Evolutionary conservation across 2,329 filamentous ascomycete species (phyloP).

Genomic region (Chaetothyriales sp.): DNA sequence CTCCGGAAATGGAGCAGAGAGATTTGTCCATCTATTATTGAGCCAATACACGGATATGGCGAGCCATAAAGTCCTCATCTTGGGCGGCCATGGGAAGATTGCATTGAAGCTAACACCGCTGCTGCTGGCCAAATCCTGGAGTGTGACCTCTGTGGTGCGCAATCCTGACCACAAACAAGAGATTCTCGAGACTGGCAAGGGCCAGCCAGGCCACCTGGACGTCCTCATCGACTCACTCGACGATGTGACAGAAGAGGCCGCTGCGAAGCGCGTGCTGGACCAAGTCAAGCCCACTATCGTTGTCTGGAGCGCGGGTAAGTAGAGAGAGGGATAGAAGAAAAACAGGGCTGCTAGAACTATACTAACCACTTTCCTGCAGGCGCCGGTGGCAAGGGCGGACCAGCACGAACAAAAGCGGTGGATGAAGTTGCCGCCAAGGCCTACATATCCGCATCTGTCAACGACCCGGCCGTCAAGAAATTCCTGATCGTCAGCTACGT

Average conservation of each 20-base stretch:
- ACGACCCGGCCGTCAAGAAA: conserved; percentile 34
- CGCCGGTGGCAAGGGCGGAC: conserved; percentile 42
- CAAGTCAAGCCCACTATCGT: conserved; percentile 31
- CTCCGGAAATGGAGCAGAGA: not conserved
- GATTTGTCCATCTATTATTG: too few species aligned
- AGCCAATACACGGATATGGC: not conserved
- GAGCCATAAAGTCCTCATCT: conserved; percentile 48
- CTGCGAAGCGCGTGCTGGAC: conserved; percentile 49
- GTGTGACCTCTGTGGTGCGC: conserved; percentile 66
- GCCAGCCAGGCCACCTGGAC: conserved; percentile 49
- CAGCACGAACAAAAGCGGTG: conserved; percentile 37
- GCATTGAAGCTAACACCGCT: conserved; percentile 62
- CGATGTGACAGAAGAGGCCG: conserved; percentile 49
- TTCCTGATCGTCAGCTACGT: conserved; percentile 44
- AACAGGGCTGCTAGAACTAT: not conserved
- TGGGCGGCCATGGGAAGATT: conserved; percentile 72
- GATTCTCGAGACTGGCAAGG: conserved; percentile 44
- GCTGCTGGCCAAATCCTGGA: conserved; percentile 60
- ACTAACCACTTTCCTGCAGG: conserved; percentile 24
- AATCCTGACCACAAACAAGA: conserved; percentile 51
- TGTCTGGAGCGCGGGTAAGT: conserved; percentile 34
- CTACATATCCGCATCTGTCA: conserved; percentile 38
- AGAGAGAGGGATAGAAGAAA: not conserved
- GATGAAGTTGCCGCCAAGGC: conserved; percentile 42
- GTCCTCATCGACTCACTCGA: conserved; percentile 60